Base-by-base conservation (phyloP, 495 filamentous ascomycete species). In the Aspergillus indologenus region DNA sequence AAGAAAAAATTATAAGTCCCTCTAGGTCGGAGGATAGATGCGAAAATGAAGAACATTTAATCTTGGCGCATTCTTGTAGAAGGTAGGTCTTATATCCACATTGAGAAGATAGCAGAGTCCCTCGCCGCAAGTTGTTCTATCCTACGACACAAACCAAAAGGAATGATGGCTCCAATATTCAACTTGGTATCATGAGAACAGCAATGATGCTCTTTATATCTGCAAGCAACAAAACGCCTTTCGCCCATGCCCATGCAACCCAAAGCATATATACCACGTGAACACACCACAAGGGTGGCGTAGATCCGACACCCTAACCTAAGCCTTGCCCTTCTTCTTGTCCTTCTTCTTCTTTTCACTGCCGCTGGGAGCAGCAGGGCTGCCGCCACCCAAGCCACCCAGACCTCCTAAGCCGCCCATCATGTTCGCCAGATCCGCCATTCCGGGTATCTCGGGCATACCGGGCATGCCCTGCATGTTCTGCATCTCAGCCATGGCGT, bases 401-500 rank as follows among this genome's bases (percentile, higher is more conserved):
- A 40, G 12, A 11, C 34, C 34, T 2, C 34, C 34, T 11, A 40
- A 40, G 34, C 34, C 34, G 9, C 72, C 72, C 47, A 68, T 66
- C 71, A 78, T 67, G 7, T 64, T 68, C n/a, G 69, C 71, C 76
- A 78, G 78, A 45, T 69, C 70, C 34, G 71, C 70, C 67, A 69
- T 77, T 50, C 72, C 76, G 0, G 75, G 74, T 60, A 78, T 74
- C 46, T 75, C 74, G 0, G 75, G 76, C 50, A 78, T 80, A 1
- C 75, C 81, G 18, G 78, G 79, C 65, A 80, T 80, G 15, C 86
- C 86, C 56, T 72, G 62, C 69, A 80, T 76, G 57, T 75, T 79
- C 66, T 84, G 80, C 91, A 97, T 95, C 77, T 95, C 91, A 45
- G 83, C 85, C 93, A 98, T 96, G 79, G 97, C 96, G 60, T 98